Conservation (phyloP, 2,329 filamentous ascomycete genomes). For the Raffaelea ambrosiae region DNA sequence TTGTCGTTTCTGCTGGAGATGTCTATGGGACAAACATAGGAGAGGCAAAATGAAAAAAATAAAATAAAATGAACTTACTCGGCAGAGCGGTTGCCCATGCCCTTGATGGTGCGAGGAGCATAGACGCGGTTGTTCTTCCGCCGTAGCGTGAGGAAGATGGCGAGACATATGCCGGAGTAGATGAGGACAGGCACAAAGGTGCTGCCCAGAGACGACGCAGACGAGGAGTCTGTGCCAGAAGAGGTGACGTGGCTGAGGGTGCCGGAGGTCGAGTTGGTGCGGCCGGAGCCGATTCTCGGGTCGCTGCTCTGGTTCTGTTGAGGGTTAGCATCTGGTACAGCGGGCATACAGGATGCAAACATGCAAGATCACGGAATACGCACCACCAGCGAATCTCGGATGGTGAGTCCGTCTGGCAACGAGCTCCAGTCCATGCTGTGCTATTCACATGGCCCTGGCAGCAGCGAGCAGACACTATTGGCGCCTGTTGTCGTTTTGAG, state of each 20-base stretch:
- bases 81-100: constrained; percentile 31
- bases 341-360: neutral
- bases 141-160: constrained; percentile 41
- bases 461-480: neutral
- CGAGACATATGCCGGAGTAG: constrained; percentile 38
- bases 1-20: no score
- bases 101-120: constrained; percentile 42
- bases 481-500: neutral
- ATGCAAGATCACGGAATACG: neutral
- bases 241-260: constrained; percentile 25
- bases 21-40: constrained; percentile 56
- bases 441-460: constrained; percentile 2
- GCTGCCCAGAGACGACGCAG: constrained; percentile 31
- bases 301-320: constrained; percentile 24
- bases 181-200: constrained; percentile 46
- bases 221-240: constrained; percentile 28
- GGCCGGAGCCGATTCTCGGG: constrained; percentile 32
- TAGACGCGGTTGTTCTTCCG: constrained; percentile 44
- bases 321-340: neutral
- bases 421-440: constrained; percentile 11
- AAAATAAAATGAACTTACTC: no score
- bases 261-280: constrained; percentile 29
- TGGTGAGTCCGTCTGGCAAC: constrained; percentile 6
- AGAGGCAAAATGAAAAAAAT: constrained; percentile 33
- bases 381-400: constrained; percentile 4